These are phyloP conservation scores for Naganishia randhawae DNA, from an alignment of 768 basidiomycete species.

Conservation along the genomic window DNA sequence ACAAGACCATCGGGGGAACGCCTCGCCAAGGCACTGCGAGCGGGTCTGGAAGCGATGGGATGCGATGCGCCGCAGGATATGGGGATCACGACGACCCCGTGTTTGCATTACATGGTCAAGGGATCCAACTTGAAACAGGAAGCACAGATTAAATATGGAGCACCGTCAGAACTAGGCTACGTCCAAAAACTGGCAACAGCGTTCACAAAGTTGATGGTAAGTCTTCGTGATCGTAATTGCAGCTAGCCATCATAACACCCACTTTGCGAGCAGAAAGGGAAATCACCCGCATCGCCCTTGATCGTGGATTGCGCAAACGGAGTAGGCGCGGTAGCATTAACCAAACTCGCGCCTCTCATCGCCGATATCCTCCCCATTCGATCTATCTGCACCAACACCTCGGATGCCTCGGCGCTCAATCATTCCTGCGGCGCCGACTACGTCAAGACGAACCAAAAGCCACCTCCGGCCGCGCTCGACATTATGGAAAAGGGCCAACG, in stretches of 20 bases:
- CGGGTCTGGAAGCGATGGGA: conserved; percentile 71
- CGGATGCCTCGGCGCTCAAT: conserved; percentile 72
- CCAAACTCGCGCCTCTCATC: conserved; percentile 61
- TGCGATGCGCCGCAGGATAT: conserved; percentile 60
- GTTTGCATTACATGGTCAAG: conserved; percentile 89
- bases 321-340: conserved; percentile 74
- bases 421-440: conserved; percentile 88
- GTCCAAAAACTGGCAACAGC: conserved; percentile 72
- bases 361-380: conserved; percentile 57
- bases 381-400: conserved; percentile 66
- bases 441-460: conserved; percentile 85
- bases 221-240: conserved; percentile 44
- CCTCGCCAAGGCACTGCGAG: conserved; percentile 71
- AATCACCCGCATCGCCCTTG: conserved; percentile 58
- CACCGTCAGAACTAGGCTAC: conserved; percentile 77
- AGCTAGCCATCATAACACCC: conserved; percentile 16
- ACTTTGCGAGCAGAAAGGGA: conserved; percentile 23
- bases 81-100: conserved; percentile 86
- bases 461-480: conserved; percentile 58
- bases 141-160: conserved; percentile 69
- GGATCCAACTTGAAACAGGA: conserved; percentile 79
- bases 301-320: conserved; percentile 99
- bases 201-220: conserved; percentile 80
- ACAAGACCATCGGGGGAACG: conserved; percentile 80
- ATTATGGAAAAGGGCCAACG: conserved; percentile 67